Evolutionary conservation across 2,329 filamentous ascomycete species (phyloP), one percentile per base, ranked within the genome.

Genomic region (Cordyceps cateniannulata): DNA sequence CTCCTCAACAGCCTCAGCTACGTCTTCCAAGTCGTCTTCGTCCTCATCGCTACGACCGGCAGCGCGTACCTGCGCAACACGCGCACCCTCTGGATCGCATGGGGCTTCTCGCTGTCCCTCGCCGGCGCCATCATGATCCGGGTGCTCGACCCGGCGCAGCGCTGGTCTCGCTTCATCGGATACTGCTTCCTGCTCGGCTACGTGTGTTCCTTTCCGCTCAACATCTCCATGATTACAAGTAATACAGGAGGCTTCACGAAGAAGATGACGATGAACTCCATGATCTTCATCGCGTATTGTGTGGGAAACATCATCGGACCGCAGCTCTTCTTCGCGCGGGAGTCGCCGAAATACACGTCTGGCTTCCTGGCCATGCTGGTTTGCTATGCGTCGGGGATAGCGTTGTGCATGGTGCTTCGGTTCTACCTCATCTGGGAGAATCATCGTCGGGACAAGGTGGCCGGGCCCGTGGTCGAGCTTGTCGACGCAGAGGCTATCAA

Each of bases 161-260:
- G n/a, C 6, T 60, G 59, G 66, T 63, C 64, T 12, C 68, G 69
- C 1, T 69, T 68, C 35, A 63, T 65, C n/a, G 70, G 68, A 14
- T 65, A 66, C 48, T 67, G 68, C 18, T 50, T 88, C 84, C 76
- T 86, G 79, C 81, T 82, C 79, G 8, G 82, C 78, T 2, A 78
- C 81, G 66, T 82, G 76, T 66, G 63, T 40, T 66, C 65, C 42
- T 67, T 70, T 48, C 67, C 70, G 18, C 74, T 86, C 24, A 72
- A 77, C 48, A 76, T 86, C 69, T 80, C 80, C 8, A 77, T 86
- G 72, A 75, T 84, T 32, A 78, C 78, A 0, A 76, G 82, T 5
- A 86, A 86, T 65, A 75, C 85, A 14, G 83, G 79, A 20, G 84
- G 84, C 0, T 81, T 84, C 58, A 86, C 83, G 1, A 86, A 87